Conservation (phyloP, 2,329 filamentous ascomycete genomes). For the Ascochyta lentis region DNA sequence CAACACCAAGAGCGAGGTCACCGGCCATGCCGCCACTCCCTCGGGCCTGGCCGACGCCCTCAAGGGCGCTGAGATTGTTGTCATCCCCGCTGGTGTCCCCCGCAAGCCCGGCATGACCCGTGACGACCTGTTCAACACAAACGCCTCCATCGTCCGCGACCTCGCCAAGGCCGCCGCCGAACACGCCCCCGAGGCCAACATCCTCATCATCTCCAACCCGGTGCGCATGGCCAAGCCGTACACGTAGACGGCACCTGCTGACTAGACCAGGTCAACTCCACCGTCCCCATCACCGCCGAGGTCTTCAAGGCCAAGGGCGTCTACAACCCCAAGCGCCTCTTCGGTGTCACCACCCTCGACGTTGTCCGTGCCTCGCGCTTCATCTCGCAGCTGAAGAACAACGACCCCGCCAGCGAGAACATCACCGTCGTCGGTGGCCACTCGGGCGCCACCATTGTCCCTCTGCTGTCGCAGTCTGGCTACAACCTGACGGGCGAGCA, state of each 20-base stretch:
- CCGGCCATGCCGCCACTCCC: conserved; percentile 81
- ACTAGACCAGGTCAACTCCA: conserved; percentile 81
- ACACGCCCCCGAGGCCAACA: conserved; percentile 87
- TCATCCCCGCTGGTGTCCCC: conserved; percentile 97
- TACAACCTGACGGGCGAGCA: conserved; percentile 83
- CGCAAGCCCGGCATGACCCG: conserved; percentile 99
- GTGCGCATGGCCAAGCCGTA: conserved; percentile 53
- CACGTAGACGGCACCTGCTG: background rate
- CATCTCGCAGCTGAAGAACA: conserved; percentile 91
- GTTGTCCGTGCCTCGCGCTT: conserved; percentile 98
- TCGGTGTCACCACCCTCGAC: conserved; percentile 99
- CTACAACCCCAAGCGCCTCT: conserved; percentile 99
- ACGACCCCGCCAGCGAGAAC: conserved; percentile 89
- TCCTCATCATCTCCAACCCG: conserved; percentile 98
- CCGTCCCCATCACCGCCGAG: conserved; percentile 96
- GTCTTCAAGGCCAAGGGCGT: conserved; percentile 94
- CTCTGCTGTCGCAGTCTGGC: conserved; percentile 92
- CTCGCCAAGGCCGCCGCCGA: conserved; percentile 94
- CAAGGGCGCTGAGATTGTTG: conserved; percentile 88
- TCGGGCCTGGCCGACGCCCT: conserved; percentile 79
- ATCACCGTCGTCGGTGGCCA: conserved; percentile 97
- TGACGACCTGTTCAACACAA: conserved; percentile 99
- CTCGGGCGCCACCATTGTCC: conserved; percentile 97
- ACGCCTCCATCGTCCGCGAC: conserved; percentile 98
- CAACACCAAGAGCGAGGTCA: conserved; percentile 97